Evolutionary conservation across 352 stramenopile genomes (phyloP).

Genomic region (Pythium coloratum): DNA sequence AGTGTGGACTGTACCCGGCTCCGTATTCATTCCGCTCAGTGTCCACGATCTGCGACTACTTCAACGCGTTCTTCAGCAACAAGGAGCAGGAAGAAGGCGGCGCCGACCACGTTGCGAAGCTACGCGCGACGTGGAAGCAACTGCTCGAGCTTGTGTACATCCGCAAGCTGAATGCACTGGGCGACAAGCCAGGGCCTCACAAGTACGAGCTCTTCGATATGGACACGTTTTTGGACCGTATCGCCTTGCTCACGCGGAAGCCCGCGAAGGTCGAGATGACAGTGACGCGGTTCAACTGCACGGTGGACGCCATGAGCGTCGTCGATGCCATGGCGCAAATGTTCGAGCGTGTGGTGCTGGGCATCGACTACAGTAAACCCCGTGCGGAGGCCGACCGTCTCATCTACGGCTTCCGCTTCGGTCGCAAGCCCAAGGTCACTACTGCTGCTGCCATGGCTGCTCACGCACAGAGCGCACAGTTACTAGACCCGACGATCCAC

Average conservation of each 20-base stretch:
- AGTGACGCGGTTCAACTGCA: slow-evolving; percentile 59
- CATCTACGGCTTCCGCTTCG: slow-evolving; percentile 75
- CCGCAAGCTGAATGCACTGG: slow-evolving; percentile 39
- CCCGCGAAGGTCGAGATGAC: slow-evolving; percentile 45
- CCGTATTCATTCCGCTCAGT: slow-evolving; percentile 51
- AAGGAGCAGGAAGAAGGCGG: slow-evolving; percentile 36
- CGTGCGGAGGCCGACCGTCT: slow-evolving; percentile 45
- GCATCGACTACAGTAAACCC: slow-evolving; percentile 63
- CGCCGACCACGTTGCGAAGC: slow-evolving; percentile 35
- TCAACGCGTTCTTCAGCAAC: slow-evolving; percentile 46
- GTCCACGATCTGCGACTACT: slow-evolving; percentile 62
- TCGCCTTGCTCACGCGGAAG: slow-evolving; percentile 52
- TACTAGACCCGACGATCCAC: slow-evolving; percentile 47
- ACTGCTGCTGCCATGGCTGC: slow-evolving; percentile 37
- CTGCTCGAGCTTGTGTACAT: slow-evolving; percentile 66
- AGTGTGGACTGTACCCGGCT: slow-evolving; percentile 42
- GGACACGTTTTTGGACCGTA: slow-evolving; percentile 51
- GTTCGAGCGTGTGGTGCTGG: slow-evolving; percentile 62
- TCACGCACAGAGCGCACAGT: slow-evolving; percentile 29
- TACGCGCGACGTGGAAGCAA: slow-evolving; percentile 48
- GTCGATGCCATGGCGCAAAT: slow-evolving; percentile 60
- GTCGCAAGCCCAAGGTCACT: slow-evolving; percentile 48
- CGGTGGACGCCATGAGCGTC: slow-evolving; percentile 52
- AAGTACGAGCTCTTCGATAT: slow-evolving; percentile 65
- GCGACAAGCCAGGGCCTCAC: slow-evolving; percentile 9